phyloP scores from a whole-genome alignment of 139 green algal genomes.

The Asterochloris erici region DNA sequence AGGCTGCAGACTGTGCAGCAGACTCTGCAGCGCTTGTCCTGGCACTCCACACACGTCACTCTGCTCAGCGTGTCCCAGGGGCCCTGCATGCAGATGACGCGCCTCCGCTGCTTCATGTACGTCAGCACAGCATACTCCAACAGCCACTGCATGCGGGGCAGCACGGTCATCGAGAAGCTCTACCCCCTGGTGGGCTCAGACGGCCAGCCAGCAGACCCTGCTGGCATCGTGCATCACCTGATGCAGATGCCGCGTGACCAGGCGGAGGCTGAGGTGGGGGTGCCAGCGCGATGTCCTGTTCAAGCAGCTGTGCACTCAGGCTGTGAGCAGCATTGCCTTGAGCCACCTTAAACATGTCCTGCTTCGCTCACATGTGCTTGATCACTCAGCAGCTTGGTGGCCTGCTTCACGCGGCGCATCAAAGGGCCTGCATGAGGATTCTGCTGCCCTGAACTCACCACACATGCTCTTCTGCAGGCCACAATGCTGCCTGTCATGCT shows the following conservation, averaged over 20 bases:
- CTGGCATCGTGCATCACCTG: not conserved
- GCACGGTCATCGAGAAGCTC: slow-evolving; percentile 15
- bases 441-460: too few species aligned
- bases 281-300: not conserved
- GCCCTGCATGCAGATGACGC: slow-evolving; percentile 8
- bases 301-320: not conserved
- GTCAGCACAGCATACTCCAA: slow-evolving; percentile 25
- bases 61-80: not conserved
- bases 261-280: not conserved
- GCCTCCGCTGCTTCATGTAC: slow-evolving; percentile 16
- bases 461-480: too few species aligned
- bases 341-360: too few species aligned
- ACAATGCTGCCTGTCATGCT: not conserved
- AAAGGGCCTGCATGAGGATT: too few species aligned
- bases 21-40: not conserved
- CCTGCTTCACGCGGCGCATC: too few species aligned
- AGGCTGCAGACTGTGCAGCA: slow-evolving; percentile 15
- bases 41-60: too few species aligned
- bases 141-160: not conserved
- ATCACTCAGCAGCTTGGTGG: too few species aligned
- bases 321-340: not conserved
- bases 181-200: slow-evolving; percentile 13
- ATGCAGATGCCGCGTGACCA: slow-evolving; percentile 1
- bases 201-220: slow-evolving; percentile 2
- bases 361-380: too few species aligned